phyloP scores from a whole-genome alignment of 2,329 filamentous ascomycete genomes.

The Emericellopsis atlantica region DNA sequence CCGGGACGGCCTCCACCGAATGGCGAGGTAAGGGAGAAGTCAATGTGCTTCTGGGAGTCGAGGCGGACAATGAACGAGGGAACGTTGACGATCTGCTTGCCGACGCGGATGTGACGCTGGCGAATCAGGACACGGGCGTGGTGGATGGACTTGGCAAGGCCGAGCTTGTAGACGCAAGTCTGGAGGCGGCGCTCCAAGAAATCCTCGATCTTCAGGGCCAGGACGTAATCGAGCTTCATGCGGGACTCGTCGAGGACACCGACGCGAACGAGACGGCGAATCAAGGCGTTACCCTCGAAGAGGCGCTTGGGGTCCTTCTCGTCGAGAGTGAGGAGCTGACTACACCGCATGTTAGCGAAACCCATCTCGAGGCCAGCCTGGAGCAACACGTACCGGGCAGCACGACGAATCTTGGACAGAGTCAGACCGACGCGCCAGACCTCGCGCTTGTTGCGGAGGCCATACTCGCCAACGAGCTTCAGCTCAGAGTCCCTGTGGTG shows the following conservation, averaged over 20 bases:
- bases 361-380: background rate
- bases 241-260: conserved; percentile 99
- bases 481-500: conserved; percentile 86
- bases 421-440: conserved; percentile 99
- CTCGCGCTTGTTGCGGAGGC: conserved; percentile 99
- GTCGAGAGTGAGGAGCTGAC: conserved; percentile 98
- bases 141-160: conserved; percentile 99
- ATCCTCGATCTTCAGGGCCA: conserved; percentile 98
- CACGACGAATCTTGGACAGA: conserved; percentile 99
- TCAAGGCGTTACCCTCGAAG: conserved; percentile 99
- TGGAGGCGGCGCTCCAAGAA: conserved; percentile 99
- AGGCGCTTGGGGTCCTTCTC: conserved; percentile 99
- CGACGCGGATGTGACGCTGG: conserved; percentile 98
- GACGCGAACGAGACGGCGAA: conserved; percentile 98
- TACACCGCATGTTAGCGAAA: conserved; percentile 23
- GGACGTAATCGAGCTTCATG: conserved; percentile 99
- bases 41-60: conserved; percentile 85
- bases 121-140: conserved; percentile 99
- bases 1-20: conserved; percentile 63
- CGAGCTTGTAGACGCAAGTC: conserved; percentile 99
- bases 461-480: conserved; percentile 99
- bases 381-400: conserved; percentile 65
- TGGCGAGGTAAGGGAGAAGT: conserved; percentile 5
- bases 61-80: conserved; percentile 99
- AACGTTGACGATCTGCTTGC: conserved; percentile 99